Percentiles rank a stretch among this genome's conserved stretches.
Evolutionary conservation across 495 filamentous ascomycete genomes (phyloP).

Genomic region (Aspergillus wentii): DNA sequence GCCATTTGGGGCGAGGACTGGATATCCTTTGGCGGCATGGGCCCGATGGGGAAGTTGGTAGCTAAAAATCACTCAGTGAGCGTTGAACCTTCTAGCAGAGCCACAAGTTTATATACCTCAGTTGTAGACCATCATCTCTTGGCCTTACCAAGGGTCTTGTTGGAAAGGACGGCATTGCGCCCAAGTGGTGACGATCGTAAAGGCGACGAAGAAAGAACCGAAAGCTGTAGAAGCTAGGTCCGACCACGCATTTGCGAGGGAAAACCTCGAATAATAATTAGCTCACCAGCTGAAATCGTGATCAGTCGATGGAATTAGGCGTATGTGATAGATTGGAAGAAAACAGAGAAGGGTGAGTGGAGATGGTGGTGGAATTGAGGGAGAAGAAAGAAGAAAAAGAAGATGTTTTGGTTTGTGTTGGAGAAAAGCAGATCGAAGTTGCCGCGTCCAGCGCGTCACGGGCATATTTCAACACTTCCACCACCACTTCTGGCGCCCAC

Average conservation of each 20-base stretch:
- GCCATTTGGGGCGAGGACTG: conserved; percentile 72
- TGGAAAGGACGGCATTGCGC: conserved; percentile 35
- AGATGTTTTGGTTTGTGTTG: conserved; percentile 6
- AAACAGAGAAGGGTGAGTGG: too few species aligned
- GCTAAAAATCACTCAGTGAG: conserved; percentile 35
- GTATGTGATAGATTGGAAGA: neutral
- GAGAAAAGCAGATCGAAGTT: conserved; percentile 10
- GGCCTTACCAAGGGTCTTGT: conserved; percentile 31
- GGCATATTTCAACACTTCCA: too few species aligned
- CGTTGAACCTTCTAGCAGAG: conserved; percentile 8
- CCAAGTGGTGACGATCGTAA: conserved; percentile 4
- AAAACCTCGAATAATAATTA: too few species aligned
- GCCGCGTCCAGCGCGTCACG: conserved; percentile 19
- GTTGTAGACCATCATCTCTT: conserved; percentile 45
- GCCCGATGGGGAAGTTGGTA: conserved; percentile 74
- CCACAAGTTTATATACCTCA: conserved; percentile 44
- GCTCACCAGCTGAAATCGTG: too few species aligned
- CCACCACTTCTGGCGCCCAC: neutral
- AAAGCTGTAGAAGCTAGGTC: too few species aligned
- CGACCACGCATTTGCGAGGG: too few species aligned
- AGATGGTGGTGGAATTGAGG: neutral
- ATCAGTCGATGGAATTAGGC: neutral
- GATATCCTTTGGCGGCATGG: conserved; percentile 69
- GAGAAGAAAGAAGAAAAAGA: neutral
- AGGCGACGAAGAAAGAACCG: neutral